Base-by-base conservation (phyloP, 495 filamentous ascomycete species). In the Talaromyces wortmannii region DNA sequence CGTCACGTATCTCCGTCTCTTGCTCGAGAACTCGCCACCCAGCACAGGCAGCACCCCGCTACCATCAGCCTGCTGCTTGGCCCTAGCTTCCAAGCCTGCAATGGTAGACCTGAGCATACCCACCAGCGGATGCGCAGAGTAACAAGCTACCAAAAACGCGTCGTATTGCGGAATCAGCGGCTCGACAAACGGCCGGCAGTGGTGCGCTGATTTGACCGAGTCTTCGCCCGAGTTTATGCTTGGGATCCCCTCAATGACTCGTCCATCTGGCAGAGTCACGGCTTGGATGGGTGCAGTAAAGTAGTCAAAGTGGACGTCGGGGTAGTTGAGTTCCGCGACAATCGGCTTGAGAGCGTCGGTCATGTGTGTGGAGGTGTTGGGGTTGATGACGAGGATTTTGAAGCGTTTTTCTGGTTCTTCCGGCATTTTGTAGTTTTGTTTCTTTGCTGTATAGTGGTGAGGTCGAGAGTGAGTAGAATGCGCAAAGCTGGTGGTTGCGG, bases 111-210 rank as follows among this genome's bases (percentile, higher is more conserved):
- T 73, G 3, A 97, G 69, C 31, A 74, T 63, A 0, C 77, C 65
- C 8, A 96, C 88, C 4, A 97, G 82, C 0, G 91, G 90, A 60
- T 97, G 94, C 2, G 84, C 82, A 60, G 88, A 92, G 70, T 89
- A 98, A 73, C 92, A 98, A 43, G 90, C 90, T 2, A 98, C 77
- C 0, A 97, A 74, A 58, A 92, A 87, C 17, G 79, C 92, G 61
- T 94, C 84, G 67, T 89, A 83, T 52, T 77, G 46, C 5, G 71
- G 54, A 40, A 86, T 64, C 12, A 79, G 53, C 2, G 64, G 70
- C 52, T 74, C 62, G 55, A 92, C 67, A 55, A 82, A 71, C 3
- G 73, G 65, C 46, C 82, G 71, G 47, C 87, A 86, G 55, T 83
- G 76, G 1, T 74, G 58, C 13, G 73, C 87, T 75, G 59, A 81